These are phyloP conservation scores for Fusarium algeriense DNA, from an alignment of 2,329 filamentous ascomycete species.

Conservation along the genomic window DNA sequence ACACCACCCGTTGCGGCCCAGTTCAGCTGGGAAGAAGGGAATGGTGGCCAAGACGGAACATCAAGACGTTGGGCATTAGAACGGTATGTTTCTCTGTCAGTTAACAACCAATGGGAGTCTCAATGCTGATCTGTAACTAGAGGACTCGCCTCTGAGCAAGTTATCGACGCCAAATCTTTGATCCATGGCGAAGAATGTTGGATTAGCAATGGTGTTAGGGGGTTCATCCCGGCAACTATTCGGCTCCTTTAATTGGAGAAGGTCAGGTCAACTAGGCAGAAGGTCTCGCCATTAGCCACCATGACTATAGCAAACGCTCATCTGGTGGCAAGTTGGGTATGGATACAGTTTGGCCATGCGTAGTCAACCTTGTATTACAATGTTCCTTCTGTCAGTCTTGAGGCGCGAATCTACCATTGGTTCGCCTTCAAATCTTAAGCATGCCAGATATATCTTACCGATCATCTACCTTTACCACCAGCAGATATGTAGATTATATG, in stretches of 20 bases:
- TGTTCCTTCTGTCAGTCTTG: neutral
- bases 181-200: conserved; percentile 82
- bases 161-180: conserved; percentile 70
- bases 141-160: conserved; percentile 73
- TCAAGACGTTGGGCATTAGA: conserved; percentile 86
- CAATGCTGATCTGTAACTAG: conserved; percentile 48
- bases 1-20: conserved; percentile 74
- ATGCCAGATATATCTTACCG: neutral
- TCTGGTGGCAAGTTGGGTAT: conserved; percentile 20
- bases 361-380: conserved; percentile 13
- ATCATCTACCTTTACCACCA: neutral
- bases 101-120: neutral
- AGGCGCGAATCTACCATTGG: neutral
- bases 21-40: conserved; percentile 58
- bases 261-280: neutral
- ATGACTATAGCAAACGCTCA: neutral
- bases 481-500: neutral
- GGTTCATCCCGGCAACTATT: conserved; percentile 72
- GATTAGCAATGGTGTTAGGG: conserved; percentile 89
- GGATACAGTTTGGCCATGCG: neutral
- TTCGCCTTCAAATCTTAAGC: neutral
- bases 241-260: conserved; percentile 33
- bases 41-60: conserved; percentile 86
- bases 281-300: neutral
- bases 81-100: conserved; percentile 57